phyloP scores from a whole-genome alignment of 805 yeast species.

The Lachancea lanzarotensis region DNA sequence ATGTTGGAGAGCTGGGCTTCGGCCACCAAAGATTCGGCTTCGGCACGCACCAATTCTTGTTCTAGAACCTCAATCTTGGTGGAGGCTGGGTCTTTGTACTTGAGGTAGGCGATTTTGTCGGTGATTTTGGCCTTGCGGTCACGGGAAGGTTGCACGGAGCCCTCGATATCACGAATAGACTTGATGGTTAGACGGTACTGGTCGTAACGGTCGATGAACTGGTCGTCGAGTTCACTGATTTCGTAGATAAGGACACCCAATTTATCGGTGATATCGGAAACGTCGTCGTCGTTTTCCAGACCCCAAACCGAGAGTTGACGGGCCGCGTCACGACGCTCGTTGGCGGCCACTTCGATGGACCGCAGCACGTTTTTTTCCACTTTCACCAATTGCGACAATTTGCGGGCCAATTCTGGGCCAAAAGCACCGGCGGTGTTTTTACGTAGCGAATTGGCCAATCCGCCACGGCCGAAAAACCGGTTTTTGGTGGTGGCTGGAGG shows the following conservation, averaged over 20 bases:
- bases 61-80: constrained; percentile 73
- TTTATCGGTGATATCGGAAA: constrained; percentile 80
- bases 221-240: constrained; percentile 81
- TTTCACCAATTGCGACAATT: constrained; percentile 66
- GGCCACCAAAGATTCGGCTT: constrained; percentile 86
- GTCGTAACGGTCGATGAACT: constrained; percentile 78
- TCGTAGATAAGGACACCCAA: constrained; percentile 78
- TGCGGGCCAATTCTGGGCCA: constrained; percentile 75
- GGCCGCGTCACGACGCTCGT: constrained; percentile 76
- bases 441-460: constrained; percentile 50
- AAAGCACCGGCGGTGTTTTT: constrained; percentile 69
- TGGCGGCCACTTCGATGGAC: constrained; percentile 67
- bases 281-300: constrained; percentile 79
- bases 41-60: constrained; percentile 86
- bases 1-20: constrained; percentile 87
- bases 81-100: constrained; percentile 80
- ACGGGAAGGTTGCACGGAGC: constrained; percentile 81
- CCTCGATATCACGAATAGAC: constrained; percentile 76
- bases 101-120: constrained; percentile 75
- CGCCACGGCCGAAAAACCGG: constrained; percentile 84
- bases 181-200: constrained; percentile 79
- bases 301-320: constrained; percentile 83
- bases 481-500: constrained; percentile 78
- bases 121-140: constrained; percentile 82
- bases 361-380: constrained; percentile 78